Evolutionary conservation across 805 yeast species (phyloP), one percentile per base, ranked within the genome.

Genomic region (Yarrowia keelungensis): DNA sequence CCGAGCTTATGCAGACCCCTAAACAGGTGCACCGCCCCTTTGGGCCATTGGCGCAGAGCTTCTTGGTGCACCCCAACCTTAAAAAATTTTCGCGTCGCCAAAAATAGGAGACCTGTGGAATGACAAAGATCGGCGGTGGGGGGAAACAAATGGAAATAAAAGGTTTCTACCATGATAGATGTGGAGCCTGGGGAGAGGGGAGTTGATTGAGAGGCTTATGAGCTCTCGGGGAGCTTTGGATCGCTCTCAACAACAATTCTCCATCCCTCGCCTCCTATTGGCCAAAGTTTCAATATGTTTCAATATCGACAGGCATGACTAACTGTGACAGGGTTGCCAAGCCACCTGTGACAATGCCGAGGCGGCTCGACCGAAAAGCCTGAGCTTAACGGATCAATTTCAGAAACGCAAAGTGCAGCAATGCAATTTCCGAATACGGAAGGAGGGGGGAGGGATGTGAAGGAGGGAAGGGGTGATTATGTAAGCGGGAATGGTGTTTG

Each of bases 11-110:
- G 26, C 10, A 45, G 32, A 51, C 41, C 59, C 45, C 59, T 53
- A 53, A 53, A 53, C 59, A 53, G 59, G 45, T 53, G 59, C 59
- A 53, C 59, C 59, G 59, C 59, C 59, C 59, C 59, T 53, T 53
- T 53, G 45, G 59, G 59, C 42, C 56, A 53, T 26, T 7, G 8
- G 38, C 5, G 26, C 26, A 51, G 7, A 26, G 32, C 32, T 26
- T 26, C 4, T 26, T 26, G 7, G 32, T 26, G 32, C 32, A 26
- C 32, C 32, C 4, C 7, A 12, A 51, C 12, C 11, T 38, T 51
- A 51, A 51, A 51, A 53, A 39, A 1, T 53, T 53, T 53, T 53
- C 59, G 59, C 58, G 58, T 51, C 38, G 16, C 59, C 59, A 53
- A 53, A 53, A 53, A 53, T 53, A 53, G 59, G 59, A 39, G 45